Evolutionary conservation across 2,329 filamentous ascomycete species (phyloP).

Genomic region (Sporothrix euskadiensis): DNA sequence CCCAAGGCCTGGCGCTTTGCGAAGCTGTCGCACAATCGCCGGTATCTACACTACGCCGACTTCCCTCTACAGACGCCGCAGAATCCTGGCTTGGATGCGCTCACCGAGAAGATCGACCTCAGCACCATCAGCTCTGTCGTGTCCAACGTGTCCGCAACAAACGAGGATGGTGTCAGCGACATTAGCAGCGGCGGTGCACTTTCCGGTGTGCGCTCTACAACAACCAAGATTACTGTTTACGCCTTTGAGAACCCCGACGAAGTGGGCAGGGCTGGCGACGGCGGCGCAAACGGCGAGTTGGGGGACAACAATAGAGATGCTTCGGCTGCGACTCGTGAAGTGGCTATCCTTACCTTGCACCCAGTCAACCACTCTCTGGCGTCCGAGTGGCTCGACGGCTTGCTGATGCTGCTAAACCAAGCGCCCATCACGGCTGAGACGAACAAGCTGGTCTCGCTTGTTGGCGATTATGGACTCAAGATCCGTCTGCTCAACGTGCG

Average conservation of each 20-base stretch:
- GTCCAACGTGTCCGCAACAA: conserved; percentile 78
- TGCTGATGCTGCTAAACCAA: conserved; percentile 93
- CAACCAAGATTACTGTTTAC: conserved; percentile 90
- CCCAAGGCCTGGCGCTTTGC: conserved; percentile 76
- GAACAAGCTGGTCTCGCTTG: conserved; percentile 80
- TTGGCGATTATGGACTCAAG: conserved; percentile 88
- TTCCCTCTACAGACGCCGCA: conserved; percentile 66
- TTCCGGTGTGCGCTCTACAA: conserved; percentile 46
- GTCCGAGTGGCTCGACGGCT: conserved; percentile 93
- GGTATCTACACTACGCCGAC: conserved; percentile 86
- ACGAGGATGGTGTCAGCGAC: conserved; percentile 52
- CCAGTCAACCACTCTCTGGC: conserved; percentile 79
- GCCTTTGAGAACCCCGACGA: conserved; percentile 59
- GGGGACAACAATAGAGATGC: conserved; percentile 38
- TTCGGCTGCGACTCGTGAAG: conserved; percentile 50
- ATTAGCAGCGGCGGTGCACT: conserved; percentile 41
- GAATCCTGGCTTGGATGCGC: conserved; percentile 69
- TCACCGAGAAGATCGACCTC: conserved; percentile 83
- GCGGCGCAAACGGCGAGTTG: conserved; percentile 36
- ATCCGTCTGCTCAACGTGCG: conserved; percentile 89
- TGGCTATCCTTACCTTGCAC: conserved; percentile 77
- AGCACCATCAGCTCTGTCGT: conserved; percentile 87
- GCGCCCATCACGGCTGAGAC: conserved; percentile 97
- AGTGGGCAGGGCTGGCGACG: conserved; percentile 37
- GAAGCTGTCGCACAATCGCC: conserved; percentile 84